phyloP scores from a whole-genome alignment of 2,329 filamentous ascomycete genomes.

The Cladosporium sp. region DNA sequence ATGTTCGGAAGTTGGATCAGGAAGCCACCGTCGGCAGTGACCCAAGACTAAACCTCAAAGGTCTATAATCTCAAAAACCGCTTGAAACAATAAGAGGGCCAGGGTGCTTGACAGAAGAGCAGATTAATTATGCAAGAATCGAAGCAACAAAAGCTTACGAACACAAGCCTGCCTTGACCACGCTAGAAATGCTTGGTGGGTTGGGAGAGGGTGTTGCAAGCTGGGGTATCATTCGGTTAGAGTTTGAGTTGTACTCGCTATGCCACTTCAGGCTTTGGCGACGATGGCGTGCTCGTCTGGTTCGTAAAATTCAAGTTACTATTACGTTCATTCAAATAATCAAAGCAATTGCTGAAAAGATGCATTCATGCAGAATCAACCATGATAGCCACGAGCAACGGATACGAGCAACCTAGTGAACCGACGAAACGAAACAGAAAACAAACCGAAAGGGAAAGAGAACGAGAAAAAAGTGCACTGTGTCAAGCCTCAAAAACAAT shows the following conservation, averaged over 20 bases:
- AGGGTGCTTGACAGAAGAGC: background rate
- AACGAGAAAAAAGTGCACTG: too few species aligned
- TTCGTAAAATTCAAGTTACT: too few species aligned
- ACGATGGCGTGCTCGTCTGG: conserved; percentile 7
- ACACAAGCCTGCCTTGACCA: background rate
- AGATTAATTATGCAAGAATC: background rate
- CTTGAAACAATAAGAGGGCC: background rate
- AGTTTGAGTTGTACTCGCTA: conserved; percentile 3
- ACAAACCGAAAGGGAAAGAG: too few species aligned
- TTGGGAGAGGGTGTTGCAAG: conserved; percentile 9
- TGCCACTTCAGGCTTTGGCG: background rate
- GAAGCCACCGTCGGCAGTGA: background rate
- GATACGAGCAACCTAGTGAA: too few species aligned
- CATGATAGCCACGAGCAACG: too few species aligned
- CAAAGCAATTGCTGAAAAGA: too few species aligned
- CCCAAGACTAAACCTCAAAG: background rate
- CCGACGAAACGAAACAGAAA: too few species aligned
- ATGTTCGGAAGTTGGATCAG: background rate
- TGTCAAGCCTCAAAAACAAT: too few species aligned
- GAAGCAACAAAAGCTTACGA: background rate
- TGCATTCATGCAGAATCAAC: too few species aligned
- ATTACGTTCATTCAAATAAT: too few species aligned
- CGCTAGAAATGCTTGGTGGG: background rate
- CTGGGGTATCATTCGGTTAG: conserved; percentile 4
- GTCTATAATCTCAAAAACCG: too few species aligned